phyloP scores from a whole-genome alignment of 805 yeast species.

The Torulaspora maleeae region DNA sequence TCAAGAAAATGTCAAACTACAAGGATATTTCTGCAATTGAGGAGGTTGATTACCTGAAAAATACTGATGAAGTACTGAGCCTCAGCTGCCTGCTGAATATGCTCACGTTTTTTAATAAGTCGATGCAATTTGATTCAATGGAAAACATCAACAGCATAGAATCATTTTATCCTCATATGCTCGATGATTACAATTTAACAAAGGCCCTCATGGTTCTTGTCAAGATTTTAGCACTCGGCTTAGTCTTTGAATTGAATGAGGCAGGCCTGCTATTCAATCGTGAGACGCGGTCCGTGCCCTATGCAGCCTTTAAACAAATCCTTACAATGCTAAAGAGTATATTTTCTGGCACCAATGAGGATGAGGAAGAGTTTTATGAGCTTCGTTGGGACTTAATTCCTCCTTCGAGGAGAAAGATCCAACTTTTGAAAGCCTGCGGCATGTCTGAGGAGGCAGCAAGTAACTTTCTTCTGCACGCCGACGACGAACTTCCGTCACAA shows the following conservation, averaged over 20 bases:
- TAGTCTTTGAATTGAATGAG: constrained; percentile 22
- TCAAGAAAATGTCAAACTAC: constrained; percentile 24
- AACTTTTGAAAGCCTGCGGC: constrained; percentile 28
- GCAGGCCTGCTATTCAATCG: constrained; percentile 25
- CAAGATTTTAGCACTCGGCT: constrained; percentile 22
- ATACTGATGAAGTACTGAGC: constrained; percentile 37
- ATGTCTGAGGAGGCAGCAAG: constrained; percentile 31
- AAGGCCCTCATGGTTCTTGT: constrained; percentile 22
- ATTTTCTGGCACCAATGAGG: constrained; percentile 37
- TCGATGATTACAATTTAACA: constrained; percentile 26
- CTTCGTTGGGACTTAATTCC: constrained; percentile 32
- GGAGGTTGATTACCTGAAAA: constrained; percentile 37
- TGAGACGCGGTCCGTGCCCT: constrained; percentile 33
- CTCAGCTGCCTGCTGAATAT: constrained; percentile 41
- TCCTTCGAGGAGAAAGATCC: constrained; percentile 24
- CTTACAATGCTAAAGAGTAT: constrained; percentile 43
- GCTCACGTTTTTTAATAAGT: constrained; percentile 44
- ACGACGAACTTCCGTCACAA: constrained; percentile 33
- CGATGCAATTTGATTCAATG: constrained; percentile 38
- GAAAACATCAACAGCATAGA: constrained; percentile 27
- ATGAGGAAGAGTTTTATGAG: constrained; percentile 30
- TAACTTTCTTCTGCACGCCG: constrained; percentile 30
- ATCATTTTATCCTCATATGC: constrained; percentile 22
- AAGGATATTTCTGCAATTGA: constrained; percentile 33
- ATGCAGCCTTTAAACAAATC: constrained; percentile 43